phyloP scores from a whole-genome alignment of 2,329 filamentous ascomycete species.

The Calonectria pseudoreteaudii region DNA sequence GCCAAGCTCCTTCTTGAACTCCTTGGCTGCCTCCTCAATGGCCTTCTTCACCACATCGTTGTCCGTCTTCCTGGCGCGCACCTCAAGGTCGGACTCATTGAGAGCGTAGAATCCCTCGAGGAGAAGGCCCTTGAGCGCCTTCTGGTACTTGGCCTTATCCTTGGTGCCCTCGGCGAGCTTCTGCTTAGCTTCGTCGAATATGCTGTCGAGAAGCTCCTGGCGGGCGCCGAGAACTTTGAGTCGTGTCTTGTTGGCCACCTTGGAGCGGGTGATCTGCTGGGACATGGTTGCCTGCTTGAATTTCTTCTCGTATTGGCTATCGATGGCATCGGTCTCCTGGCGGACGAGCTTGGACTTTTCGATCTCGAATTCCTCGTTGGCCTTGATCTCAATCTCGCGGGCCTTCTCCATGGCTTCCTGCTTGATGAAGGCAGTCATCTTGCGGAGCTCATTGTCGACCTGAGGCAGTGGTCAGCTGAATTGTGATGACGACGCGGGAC shows the following conservation, averaged over 20 bases:
- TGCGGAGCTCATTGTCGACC: constrained; percentile 98
- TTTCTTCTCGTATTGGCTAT: constrained; percentile 95
- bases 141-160: constrained; percentile 81
- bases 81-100: constrained; percentile 79
- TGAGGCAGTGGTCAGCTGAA: constrained; percentile 53
- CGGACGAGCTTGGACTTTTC: constrained; percentile 99
- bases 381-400: constrained; percentile 97
- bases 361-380: constrained; percentile 98
- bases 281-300: constrained; percentile 99
- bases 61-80: constrained; percentile 86
- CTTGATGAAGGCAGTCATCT: constrained; percentile 99
- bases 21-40: constrained; percentile 78
- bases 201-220: constrained; percentile 89
- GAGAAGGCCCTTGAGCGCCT: constrained; percentile 81
- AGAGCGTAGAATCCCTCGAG: constrained; percentile 92
- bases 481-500: constrained; percentile 19
- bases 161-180: constrained; percentile 74
- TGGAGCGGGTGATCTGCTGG: constrained; percentile 98
- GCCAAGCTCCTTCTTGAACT: constrained; percentile 84
- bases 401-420: constrained; percentile 98
- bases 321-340: constrained; percentile 93
- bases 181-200: constrained; percentile 85
- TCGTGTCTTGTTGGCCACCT: constrained; percentile 94
- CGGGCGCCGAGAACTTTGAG: constrained; percentile 88
- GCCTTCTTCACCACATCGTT: constrained; percentile 81